These are phyloP conservation scores for Salix dunnii DNA, from an alignment of 345 rosid species.

Conservation along the genomic window DNA sequence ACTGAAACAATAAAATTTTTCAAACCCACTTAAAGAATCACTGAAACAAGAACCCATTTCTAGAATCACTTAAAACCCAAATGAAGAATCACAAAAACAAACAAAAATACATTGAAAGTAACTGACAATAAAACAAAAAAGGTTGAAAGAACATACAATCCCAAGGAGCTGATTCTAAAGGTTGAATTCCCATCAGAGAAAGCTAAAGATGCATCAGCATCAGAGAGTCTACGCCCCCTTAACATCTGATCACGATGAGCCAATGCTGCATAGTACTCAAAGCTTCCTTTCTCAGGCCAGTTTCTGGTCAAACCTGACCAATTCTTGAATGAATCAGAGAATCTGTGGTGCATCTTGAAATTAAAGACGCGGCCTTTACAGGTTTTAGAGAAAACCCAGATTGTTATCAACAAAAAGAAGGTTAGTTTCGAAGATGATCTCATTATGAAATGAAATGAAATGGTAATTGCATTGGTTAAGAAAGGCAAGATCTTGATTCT, in stretches of 20 bases:
- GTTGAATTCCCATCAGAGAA: conserved; percentile 77
- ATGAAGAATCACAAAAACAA: not conserved
- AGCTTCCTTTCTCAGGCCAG: conserved; percentile 61
- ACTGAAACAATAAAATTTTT: not conserved
- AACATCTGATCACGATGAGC: conserved; percentile 57
- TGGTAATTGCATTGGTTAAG: not conserved
- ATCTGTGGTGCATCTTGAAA: conserved; percentile 80
- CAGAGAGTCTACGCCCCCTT: conserved; percentile 52
- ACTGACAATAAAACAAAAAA: not conserved
- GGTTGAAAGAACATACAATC: conserved; percentile 49
- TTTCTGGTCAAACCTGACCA: conserved; percentile 41
- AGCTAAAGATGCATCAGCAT: conserved; percentile 38
- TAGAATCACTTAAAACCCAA: not conserved
- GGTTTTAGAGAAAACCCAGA: conserved; percentile 26
- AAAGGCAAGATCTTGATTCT: not conserved
- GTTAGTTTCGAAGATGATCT: conserved; percentile 32
- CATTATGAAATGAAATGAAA: not conserved
- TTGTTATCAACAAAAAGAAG: conserved; percentile 29
- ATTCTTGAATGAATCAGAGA: conserved; percentile 57
- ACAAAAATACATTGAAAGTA: not conserved
- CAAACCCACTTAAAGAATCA: no score
- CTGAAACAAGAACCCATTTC: not conserved
- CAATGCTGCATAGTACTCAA: conserved; percentile 64
- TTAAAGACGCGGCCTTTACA: conserved; percentile 61
- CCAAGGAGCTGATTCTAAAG: conserved; percentile 64